phyloP scores from a whole-genome alignment of 1,284 basidiomycete genomes.

The Tylopilus sp. region DNA sequence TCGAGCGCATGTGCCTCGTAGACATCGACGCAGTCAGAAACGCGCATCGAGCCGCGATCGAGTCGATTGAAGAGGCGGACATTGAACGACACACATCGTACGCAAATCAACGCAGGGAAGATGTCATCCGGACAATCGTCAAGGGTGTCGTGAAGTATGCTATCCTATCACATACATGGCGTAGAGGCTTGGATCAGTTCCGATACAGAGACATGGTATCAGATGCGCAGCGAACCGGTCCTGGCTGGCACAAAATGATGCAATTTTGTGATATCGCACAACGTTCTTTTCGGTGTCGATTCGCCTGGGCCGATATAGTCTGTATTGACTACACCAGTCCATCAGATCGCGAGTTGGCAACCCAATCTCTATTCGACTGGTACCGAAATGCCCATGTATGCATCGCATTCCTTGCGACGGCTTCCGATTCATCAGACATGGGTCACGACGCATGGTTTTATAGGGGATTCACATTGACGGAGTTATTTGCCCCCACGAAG shows the following conservation, averaged over 20 bases:
- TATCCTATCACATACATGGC: constrained; percentile 19
- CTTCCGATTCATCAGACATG: not conserved
- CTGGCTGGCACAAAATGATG: constrained; percentile 16
- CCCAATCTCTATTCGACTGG: constrained; percentile 16
- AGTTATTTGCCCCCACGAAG: constrained; percentile 2
- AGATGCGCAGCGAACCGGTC: not conserved
- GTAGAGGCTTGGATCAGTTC: not conserved
- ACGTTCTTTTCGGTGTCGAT: constrained; percentile 13
- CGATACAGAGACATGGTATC: constrained; percentile 10
- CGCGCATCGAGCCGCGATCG: constrained; percentile 9
- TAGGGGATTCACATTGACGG: constrained; percentile 2
- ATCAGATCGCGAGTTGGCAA: constrained; percentile 3
- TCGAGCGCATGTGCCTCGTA: constrained; percentile 13
- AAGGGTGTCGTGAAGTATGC: constrained; percentile 24
- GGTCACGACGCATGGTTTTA: not conserved
- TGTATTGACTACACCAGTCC: constrained; percentile 10
- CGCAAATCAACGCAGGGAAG: constrained; percentile 23
- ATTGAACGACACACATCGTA: constrained; percentile 28
- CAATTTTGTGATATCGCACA: constrained; percentile 13
- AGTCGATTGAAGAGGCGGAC: constrained; percentile 19
- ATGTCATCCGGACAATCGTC: constrained; percentile 23
- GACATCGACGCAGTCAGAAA: constrained; percentile 4
- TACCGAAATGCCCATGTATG: constrained; percentile 24
- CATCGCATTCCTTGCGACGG: constrained; percentile 14
- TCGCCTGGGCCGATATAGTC: constrained; percentile 21